Evolutionary conservation across 139 green algal genomes (phyloP).

Genomic region (Chlorokybus atmophyticus): DNA sequence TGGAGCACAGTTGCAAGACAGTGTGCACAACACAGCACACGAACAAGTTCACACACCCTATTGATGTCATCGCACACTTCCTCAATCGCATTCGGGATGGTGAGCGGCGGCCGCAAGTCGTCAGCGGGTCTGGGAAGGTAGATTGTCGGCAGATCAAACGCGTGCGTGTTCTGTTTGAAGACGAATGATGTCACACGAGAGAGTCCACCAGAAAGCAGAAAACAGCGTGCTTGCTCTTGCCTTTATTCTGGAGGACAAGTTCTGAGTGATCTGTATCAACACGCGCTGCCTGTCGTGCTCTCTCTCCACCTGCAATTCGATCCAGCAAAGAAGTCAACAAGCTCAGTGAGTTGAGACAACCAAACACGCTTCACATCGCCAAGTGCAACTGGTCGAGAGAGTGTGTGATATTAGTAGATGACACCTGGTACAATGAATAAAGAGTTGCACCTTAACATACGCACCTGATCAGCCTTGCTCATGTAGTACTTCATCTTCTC

Average conservation of each 20-base stretch:
- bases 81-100: conserved; percentile 53
- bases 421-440: too few relatives aligned
- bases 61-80: conserved; percentile 50
- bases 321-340: too few relatives aligned
- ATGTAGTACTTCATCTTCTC: conserved; percentile 67
- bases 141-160: conserved; percentile 49
- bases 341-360: too few relatives aligned
- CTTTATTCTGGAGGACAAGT: conserved; percentile 5
- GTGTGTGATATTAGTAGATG: too few relatives aligned
- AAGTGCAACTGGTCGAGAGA: too few relatives aligned
- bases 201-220: conserved; percentile 11
- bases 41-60: conserved; percentile 20
- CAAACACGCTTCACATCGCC: too few relatives aligned
- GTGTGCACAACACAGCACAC: background rate
- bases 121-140: conserved; percentile 36
- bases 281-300: conserved; percentile 37
- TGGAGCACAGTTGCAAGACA: background rate
- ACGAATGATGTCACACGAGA: conserved; percentile 21
- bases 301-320: conserved; percentile 10
- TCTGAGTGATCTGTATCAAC: conserved; percentile 48
- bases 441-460: too few relatives aligned
- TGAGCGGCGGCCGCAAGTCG: conserved; percentile 9
- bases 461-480: conserved; percentile 57
- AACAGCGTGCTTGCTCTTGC: background rate
- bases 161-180: conserved; percentile 46